These are phyloP conservation scores for Hyphodiscus hymeniophilus DNA, from an alignment of 495 filamentous ascomycete species.

Conservation along the genomic window DNA sequence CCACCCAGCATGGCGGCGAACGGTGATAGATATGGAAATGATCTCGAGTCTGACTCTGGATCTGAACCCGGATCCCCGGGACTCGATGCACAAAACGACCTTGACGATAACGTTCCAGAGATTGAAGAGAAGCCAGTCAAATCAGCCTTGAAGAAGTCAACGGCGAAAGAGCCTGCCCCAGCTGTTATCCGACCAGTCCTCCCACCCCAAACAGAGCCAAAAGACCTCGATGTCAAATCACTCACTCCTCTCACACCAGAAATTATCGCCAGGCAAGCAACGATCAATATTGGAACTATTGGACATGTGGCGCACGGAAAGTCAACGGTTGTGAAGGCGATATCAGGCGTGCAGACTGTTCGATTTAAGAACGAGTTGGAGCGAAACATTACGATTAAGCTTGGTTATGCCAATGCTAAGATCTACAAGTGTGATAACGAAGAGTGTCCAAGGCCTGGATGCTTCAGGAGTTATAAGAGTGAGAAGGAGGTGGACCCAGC, in stretches of 20 bases:
- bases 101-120: slow-evolving; percentile 19
- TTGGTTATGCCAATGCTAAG: slow-evolving; percentile 98
- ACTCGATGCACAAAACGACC: slow-evolving; percentile 19
- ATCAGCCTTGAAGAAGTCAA: slow-evolving; percentile 36
- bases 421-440: slow-evolving; percentile 96
- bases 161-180: slow-evolving; percentile 27
- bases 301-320: slow-evolving; percentile 99
- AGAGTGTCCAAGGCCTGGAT: slow-evolving; percentile 85
- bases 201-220: slow-evolving; percentile 85
- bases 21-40: slow-evolving; percentile 40
- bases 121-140: slow-evolving; percentile 24
- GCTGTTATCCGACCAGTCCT: slow-evolving; percentile 44
- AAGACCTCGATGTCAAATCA: slow-evolving; percentile 66
- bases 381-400: slow-evolving; percentile 98
- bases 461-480: slow-evolving; percentile 95
- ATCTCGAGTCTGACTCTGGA: slow-evolving; percentile 39
- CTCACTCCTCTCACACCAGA: slow-evolving; percentile 86
- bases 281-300: slow-evolving; percentile 98
- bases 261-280: slow-evolving; percentile 94
- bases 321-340: slow-evolving; percentile 96
- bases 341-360: slow-evolving; percentile 97
- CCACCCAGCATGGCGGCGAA: slow-evolving; percentile 34
- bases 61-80: slow-evolving; percentile 20
- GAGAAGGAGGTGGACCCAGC: slow-evolving; percentile 95
- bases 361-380: slow-evolving; percentile 99